Evolutionary conservation across 441 rosid species (phyloP).

Genomic region (Euphorbia celastroides): DNA sequence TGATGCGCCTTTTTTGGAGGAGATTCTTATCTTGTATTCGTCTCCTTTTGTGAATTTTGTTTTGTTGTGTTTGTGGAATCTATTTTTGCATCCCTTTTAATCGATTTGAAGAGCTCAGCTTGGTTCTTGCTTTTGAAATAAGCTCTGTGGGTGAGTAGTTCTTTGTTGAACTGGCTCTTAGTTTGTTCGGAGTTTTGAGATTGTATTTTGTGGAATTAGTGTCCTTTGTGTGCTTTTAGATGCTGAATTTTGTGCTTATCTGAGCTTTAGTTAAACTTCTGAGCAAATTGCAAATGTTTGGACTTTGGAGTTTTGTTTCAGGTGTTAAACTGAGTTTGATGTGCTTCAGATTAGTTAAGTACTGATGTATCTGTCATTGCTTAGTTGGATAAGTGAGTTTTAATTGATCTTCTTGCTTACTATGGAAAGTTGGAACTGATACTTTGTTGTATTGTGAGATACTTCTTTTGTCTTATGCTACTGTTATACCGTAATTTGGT

Average conservation of each 20-base stretch:
- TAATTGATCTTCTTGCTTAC: background rate
- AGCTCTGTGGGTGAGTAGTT: background rate
- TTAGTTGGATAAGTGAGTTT: background rate
- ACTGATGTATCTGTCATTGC: too few species aligned
- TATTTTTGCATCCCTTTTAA: background rate
- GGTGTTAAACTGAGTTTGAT: background rate
- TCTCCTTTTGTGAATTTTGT: too few species aligned
- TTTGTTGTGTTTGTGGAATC: conserved; percentile 6
- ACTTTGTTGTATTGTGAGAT: too few species aligned
- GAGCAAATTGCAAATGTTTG: background rate
- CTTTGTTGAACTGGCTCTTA: conserved; percentile 8
- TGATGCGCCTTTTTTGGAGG: background rate
- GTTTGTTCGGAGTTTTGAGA: too few species aligned
- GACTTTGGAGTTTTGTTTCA: conserved; percentile 5
- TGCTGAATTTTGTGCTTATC: background rate
- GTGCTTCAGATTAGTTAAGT: background rate
- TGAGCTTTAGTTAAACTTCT: conserved; percentile 2
- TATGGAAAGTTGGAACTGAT: too few species aligned
- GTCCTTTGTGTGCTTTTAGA: background rate
- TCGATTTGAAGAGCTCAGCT: background rate
- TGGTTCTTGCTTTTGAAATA: background rate
- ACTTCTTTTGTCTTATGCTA: background rate
- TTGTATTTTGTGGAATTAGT: background rate
- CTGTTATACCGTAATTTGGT: background rate
- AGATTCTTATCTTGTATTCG: background rate